Evolutionary conservation across 108 stramenopile genomes (phyloP).

Genomic region (Schizochytrium sp.): DNA sequence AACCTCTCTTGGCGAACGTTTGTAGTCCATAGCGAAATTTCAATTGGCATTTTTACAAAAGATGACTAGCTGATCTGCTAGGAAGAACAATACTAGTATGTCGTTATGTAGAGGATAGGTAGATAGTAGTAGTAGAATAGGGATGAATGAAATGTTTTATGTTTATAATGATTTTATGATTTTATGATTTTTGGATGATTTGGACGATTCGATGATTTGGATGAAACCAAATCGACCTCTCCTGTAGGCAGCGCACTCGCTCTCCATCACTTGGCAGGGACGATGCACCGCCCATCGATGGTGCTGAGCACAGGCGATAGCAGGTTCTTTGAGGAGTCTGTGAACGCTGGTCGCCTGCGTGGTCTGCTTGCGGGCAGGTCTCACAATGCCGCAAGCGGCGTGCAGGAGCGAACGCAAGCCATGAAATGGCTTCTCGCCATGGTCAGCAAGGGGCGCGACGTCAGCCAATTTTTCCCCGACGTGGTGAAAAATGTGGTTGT

Average conservation of each 20-base stretch:
- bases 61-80: too few species aligned
- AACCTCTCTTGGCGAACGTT: too few species aligned
- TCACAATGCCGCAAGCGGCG: conserved; percentile 71
- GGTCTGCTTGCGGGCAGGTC: conserved; percentile 71
- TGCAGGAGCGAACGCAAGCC: conserved; percentile 85
- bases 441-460: conserved; percentile 82
- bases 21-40: too few species aligned
- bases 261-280: background rate
- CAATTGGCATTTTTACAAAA: too few species aligned
- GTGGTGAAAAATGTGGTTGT: conserved; percentile 94
- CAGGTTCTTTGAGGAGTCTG: conserved; percentile 97
- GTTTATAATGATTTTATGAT: too few species aligned
- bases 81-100: too few species aligned
- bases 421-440: conserved; percentile 98
- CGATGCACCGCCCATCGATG: background rate
- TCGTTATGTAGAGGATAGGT: too few species aligned
- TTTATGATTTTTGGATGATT: too few species aligned
- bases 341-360: conserved; percentile 88
- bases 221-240: background rate
- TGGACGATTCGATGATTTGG: too few species aligned
- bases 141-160: too few species aligned
- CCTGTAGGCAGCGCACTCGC: background rate
- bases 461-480: conserved; percentile 95
- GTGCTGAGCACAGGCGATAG: conserved; percentile 79
- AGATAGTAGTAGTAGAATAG: too few species aligned